These are phyloP conservation scores for Fonsecaea nubica DNA, from an alignment of 2,329 filamentous ascomycete species.

Conservation along the genomic window DNA sequence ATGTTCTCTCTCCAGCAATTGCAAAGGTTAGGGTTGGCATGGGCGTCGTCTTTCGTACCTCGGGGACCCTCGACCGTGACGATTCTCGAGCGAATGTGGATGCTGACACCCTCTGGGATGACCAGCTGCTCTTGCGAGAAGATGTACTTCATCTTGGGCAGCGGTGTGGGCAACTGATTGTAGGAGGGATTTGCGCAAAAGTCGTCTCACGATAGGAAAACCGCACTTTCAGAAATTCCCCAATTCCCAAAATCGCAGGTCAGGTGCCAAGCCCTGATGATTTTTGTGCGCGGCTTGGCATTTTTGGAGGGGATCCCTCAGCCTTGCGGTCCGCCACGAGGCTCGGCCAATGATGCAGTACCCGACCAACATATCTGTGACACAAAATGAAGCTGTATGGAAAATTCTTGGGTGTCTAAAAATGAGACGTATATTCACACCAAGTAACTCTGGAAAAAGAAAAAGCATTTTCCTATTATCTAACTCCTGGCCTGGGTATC, in stretches of 20 bases:
- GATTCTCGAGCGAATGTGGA: slow-evolving; percentile 94
- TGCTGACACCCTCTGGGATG: slow-evolving; percentile 97
- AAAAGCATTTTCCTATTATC: not conserved
- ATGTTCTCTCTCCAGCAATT: slow-evolving; percentile 7
- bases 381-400: not conserved
- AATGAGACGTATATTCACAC: not conserved
- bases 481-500: slow-evolving; percentile 38
- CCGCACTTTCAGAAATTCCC: slow-evolving; percentile 13
- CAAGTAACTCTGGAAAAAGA: too few species aligned
- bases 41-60: slow-evolving; percentile 61
- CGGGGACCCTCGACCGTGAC: slow-evolving; percentile 97
- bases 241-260: slow-evolving; percentile 2
- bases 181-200: slow-evolving; percentile 5
- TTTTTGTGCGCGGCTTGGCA: slow-evolving; percentile 16
- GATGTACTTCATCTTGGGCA: slow-evolving; percentile 98
- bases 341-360: not conserved
- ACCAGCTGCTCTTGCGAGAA: slow-evolving; percentile 95
- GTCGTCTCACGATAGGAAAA: slow-evolving; percentile 9
- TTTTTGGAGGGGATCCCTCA: not conserved
- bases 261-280: slow-evolving; percentile 16
- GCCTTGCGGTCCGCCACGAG: slow-evolving; percentile 4
- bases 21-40: not conserved
- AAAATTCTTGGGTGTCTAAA: not conserved
- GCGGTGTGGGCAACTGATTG: slow-evolving; percentile 43
- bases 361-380: not conserved